phyloP scores from a whole-genome alignment of 2,329 filamentous ascomycete genomes.

The Trichoderma koningii region DNA sequence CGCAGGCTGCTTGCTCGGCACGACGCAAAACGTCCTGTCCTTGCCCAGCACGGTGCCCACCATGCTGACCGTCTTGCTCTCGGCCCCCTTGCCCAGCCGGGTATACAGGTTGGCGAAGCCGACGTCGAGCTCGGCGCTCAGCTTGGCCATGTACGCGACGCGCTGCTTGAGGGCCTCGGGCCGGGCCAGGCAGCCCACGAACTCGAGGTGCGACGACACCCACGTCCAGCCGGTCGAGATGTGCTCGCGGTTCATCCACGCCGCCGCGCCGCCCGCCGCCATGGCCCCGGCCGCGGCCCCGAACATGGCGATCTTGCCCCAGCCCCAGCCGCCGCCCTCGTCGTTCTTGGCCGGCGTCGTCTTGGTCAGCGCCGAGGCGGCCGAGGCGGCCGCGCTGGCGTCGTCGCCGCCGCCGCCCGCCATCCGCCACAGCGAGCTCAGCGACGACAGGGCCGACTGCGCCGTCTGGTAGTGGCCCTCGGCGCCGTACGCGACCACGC shows the following conservation, averaged over 20 bases:
- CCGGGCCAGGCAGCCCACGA: slow-evolving; percentile 86
- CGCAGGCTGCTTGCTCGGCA: slow-evolving; percentile 61
- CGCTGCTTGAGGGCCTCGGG: slow-evolving; percentile 78
- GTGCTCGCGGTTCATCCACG: slow-evolving; percentile 82
- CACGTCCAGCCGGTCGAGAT: slow-evolving; percentile 75
- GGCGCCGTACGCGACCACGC: slow-evolving; percentile 81
- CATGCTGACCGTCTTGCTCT: slow-evolving; percentile 54
- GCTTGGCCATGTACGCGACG: slow-evolving; percentile 65
- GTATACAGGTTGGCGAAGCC: slow-evolving; percentile 89
- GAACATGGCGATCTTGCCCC: slow-evolving; percentile 83
- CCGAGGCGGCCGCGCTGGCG: slow-evolving; percentile 22
- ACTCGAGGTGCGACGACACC: slow-evolving; percentile 89
- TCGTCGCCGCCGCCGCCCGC: slow-evolving; percentile 35
- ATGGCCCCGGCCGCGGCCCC: slow-evolving; percentile 83
- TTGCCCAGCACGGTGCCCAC: slow-evolving; percentile 63
- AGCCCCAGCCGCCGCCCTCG: slow-evolving; percentile 61
- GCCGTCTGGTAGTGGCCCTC: slow-evolving; percentile 79
- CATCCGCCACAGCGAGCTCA: slow-evolving; percentile 68
- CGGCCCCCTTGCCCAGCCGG: slow-evolving; percentile 70
- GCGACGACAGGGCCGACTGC: slow-evolving; percentile 67
- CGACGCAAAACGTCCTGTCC: slow-evolving; percentile 84
- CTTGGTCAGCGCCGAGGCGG: slow-evolving; percentile 28
- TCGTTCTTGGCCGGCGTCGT: slow-evolving; percentile 26
- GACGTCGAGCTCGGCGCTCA: slow-evolving; percentile 66
- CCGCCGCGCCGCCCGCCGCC: slow-evolving; percentile 78